Evolutionary conservation across 2,329 filamentous ascomycete species (phyloP), one percentile per base, ranked within the genome.

Genomic region (Fusarium napiforme): DNA sequence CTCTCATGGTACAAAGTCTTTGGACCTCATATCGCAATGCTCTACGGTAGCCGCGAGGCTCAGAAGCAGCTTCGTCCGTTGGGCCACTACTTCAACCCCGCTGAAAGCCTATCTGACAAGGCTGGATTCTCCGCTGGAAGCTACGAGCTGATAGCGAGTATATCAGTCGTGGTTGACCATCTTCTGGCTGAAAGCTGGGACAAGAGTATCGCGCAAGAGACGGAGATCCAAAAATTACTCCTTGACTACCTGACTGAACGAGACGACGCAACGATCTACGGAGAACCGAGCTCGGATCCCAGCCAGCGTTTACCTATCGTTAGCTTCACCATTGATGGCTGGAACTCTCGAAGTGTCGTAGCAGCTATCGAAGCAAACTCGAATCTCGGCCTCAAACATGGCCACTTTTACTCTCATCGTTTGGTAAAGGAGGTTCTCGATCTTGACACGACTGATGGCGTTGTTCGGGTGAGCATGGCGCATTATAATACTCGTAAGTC

Each of bases 1-100:
- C 94, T 95, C 78, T 91, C 87, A 1, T 95, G 93, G 93, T 95
- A 95, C 82, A 96, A 96, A 80, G 89, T 95, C 4, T 95, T 93
- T 78, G 93, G 93, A 0, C 93, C 93, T 2, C 93, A 95, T 74
- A 85, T 95, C 3, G 87, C 92, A 0, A 88, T 92, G 71, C 83
- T 96, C 3, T 96, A 94, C 78, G 92, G 88, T 9, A 89, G 89
- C 30, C 83, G 84, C 9, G 77, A 81, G 0, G 90, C 89, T 0
- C 89, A 92, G 67, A 77, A 86, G 21, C 80, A 86, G 53, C 83
- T 94, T 61, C 82, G 82, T 9, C 88, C 89, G 1, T 75, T 86
- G 1, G 88, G 88, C 1, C 92, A 94, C 78, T 93, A 88, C 82
- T 94, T 94, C 85, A 93, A 93, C 75, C 81, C 85, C 0, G 79